Conservation (phyloP, 2,329 filamentous ascomycete species). For the Trichoderma simmonsii region DNA sequence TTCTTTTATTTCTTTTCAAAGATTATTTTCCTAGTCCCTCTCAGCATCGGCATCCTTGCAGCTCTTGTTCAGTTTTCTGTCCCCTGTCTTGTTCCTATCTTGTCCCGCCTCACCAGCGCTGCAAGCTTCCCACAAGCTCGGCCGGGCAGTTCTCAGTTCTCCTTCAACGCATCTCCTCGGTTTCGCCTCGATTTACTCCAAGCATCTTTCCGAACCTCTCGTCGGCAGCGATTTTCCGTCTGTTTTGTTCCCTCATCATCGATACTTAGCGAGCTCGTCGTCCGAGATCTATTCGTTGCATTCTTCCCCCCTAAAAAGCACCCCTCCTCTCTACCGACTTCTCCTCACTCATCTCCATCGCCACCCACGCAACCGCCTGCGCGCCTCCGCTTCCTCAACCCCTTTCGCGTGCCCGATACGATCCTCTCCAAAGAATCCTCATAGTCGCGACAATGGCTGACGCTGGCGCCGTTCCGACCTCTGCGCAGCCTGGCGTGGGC, state of each 20-base stretch:
- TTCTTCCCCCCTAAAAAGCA: background rate
- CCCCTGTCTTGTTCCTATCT: conserved; percentile 14
- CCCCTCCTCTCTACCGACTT: conserved; percentile 19
- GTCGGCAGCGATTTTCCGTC: background rate
- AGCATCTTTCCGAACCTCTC: background rate
- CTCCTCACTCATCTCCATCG: conserved; percentile 6
- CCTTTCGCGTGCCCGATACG: conserved; percentile 1
- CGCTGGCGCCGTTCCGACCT: conserved; percentile 59
- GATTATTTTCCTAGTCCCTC: conserved; percentile 19
- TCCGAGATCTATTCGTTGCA: conserved; percentile 8
- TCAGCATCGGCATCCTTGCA: conserved; percentile 6
- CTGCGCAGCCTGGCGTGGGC: conserved; percentile 59
- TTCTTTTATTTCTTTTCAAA: conserved; percentile 19
- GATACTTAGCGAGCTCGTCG: conserved; percentile 7
- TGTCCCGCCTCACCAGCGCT: conserved; percentile 15
- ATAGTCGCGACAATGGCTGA: conserved; percentile 67
- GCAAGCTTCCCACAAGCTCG: conserved; percentile 10
- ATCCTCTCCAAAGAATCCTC: background rate
- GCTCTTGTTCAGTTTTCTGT: conserved; percentile 11
- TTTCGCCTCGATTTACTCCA: background rate
- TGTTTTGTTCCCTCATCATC: background rate
- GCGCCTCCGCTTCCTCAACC: background rate
- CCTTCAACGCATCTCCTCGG: background rate
- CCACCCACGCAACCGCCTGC: conserved; percentile 16
- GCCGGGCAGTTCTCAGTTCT: background rate